Evolutionary conservation across 768 basidiomycete genomes (phyloP).

Genomic region (Tricholoma matsutake): DNA sequence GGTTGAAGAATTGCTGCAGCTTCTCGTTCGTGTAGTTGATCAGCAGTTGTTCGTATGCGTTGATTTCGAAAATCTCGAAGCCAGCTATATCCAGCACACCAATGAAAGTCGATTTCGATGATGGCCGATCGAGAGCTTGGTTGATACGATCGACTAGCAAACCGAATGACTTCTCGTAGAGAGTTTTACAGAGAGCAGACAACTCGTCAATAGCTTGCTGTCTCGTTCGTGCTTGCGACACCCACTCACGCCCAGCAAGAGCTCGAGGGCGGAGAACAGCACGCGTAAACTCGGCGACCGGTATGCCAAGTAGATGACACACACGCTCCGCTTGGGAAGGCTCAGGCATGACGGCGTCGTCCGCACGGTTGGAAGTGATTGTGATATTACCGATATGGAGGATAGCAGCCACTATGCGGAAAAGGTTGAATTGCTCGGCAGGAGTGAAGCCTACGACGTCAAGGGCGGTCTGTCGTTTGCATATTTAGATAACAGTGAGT

Average conservation of each 20-base stretch:
- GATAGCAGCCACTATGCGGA: slow-evolving; percentile 90
- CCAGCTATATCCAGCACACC: slow-evolving; percentile 99
- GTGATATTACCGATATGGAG: slow-evolving; percentile 94
- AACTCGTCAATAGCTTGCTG: slow-evolving; percentile 94
- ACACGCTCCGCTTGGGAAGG: slow-evolving; percentile 84
- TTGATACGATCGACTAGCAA: slow-evolving; percentile 94
- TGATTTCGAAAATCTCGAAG: slow-evolving; percentile 94
- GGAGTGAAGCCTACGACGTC: slow-evolving; percentile 86
- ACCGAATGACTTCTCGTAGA: slow-evolving; percentile 97
- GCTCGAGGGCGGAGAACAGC: slow-evolving; percentile 88
- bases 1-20: slow-evolving; percentile 96
- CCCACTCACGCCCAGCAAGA: slow-evolving; percentile 95
- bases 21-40: slow-evolving; percentile 99
- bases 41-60: slow-evolving; percentile 94
- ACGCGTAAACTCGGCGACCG: slow-evolving; percentile 82
- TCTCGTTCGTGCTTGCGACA: slow-evolving; percentile 86
- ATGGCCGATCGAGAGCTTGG: slow-evolving; percentile 88
- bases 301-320: slow-evolving; percentile 89
- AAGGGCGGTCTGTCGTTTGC: slow-evolving; percentile 59
- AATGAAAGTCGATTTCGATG: slow-evolving; percentile 90
- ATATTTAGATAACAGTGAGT: not conserved
- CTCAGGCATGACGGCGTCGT: slow-evolving; percentile 76
- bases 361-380: slow-evolving; percentile 73
- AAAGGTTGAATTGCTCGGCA: slow-evolving; percentile 86
- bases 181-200: slow-evolving; percentile 84